These are phyloP conservation scores for Geranium rotundifolium DNA, from an alignment of 345 rosid species.

Conservation along the genomic window DNA sequence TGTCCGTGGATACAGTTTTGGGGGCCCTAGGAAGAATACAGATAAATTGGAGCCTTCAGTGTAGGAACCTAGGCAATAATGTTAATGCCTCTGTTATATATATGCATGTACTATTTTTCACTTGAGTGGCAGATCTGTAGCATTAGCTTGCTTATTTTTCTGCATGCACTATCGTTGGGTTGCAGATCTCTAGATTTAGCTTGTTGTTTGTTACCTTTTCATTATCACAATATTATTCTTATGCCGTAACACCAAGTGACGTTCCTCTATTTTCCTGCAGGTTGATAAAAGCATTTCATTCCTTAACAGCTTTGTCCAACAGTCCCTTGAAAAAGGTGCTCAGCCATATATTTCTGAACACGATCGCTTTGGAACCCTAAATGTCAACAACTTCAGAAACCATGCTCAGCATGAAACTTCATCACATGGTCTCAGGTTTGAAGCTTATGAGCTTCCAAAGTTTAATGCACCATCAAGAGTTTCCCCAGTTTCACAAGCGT, in stretches of 20 bases:
- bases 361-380: slow-evolving; percentile 45
- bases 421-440: slow-evolving; percentile 76
- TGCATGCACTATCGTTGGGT: too few relatives aligned
- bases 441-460: slow-evolving; percentile 91
- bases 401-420: slow-evolving; percentile 55
- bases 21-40: too few relatives aligned
- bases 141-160: too few relatives aligned
- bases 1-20: too few relatives aligned
- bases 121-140: not conserved
- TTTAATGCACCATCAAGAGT: slow-evolving; percentile 32
- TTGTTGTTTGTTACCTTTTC: not conserved
- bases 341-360: slow-evolving; percentile 75
- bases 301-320: slow-evolving; percentile 60
- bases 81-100: not conserved
- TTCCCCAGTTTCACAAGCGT: slow-evolving; percentile 19
- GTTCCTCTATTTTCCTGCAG: slow-evolving; percentile 31
- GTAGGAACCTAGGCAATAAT: too few relatives aligned
- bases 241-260: not conserved
- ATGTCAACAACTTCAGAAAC: slow-evolving; percentile 39
- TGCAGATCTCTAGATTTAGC: not conserved
- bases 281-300: slow-evolving; percentile 69
- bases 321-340: slow-evolving; percentile 65
- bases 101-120: not conserved
- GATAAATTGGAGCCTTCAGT: too few relatives aligned
- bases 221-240: too few relatives aligned